Evolutionary conservation across 768 basidiomycete species (phyloP).

Genomic region (Hebeloma cylindrosporum): DNA sequence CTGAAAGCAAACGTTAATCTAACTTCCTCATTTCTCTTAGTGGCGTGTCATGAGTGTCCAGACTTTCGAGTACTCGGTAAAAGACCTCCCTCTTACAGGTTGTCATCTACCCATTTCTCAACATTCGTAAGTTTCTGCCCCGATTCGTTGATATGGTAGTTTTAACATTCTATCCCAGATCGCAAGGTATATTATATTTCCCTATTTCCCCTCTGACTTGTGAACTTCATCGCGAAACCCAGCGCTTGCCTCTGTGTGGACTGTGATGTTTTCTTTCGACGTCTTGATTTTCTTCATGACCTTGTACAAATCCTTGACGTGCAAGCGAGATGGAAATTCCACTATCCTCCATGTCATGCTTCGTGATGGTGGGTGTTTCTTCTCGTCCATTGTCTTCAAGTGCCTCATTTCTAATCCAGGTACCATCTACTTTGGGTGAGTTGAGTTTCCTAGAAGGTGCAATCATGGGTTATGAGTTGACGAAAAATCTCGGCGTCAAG

Average conservation of each 20-base stretch:
- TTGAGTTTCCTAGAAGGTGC: not conserved
- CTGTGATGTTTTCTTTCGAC: slow-evolving; percentile 41
- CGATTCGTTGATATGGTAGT: not conserved
- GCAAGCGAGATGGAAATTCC: slow-evolving; percentile 18
- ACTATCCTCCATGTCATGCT: slow-evolving; percentile 35
- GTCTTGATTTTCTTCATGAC: slow-evolving; percentile 42
- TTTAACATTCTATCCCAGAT: slow-evolving; percentile 2
- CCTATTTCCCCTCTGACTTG: not conserved
- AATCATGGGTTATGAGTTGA: slow-evolving; percentile 22
- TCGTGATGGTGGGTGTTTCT: slow-evolving; percentile 40
- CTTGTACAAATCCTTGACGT: slow-evolving; percentile 33
- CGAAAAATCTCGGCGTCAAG: too few species aligned
- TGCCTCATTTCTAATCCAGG: slow-evolving; percentile 24
- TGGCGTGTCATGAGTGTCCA: slow-evolving; percentile 23
- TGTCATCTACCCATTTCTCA: slow-evolving; percentile 25
- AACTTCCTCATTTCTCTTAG: slow-evolving; percentile 11
- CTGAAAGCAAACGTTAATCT: not conserved
- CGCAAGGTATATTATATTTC: not conserved
- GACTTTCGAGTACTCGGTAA: slow-evolving; percentile 3
- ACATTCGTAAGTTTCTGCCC: slow-evolving; percentile 18
- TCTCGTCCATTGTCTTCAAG: not conserved
- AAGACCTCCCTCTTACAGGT: slow-evolving; percentile 14
- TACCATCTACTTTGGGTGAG: slow-evolving; percentile 42
- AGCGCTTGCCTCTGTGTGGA: slow-evolving; percentile 41
- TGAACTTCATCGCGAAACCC: not conserved